These are phyloP conservation scores for Aechmea fasciata DNA, from an alignment of 176 grass and related monocot species.

Conservation along the genomic window DNA sequence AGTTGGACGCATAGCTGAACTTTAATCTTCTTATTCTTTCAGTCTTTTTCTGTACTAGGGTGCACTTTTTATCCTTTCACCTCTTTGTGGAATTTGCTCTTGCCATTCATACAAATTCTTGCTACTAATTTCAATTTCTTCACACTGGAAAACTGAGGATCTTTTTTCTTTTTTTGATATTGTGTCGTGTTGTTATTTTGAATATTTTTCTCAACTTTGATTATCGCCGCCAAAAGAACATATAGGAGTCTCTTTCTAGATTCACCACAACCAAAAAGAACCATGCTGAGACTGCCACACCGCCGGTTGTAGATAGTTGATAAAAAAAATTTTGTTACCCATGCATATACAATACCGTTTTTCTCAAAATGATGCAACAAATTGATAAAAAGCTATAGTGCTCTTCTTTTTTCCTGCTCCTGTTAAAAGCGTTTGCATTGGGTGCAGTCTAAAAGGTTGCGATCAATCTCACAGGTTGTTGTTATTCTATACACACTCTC, in stretches of 20 bases:
- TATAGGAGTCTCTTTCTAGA: no score
- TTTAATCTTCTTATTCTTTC: not conserved
- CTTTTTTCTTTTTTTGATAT: not conserved
- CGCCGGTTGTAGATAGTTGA: no score
- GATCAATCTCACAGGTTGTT: conserved; percentile 50
- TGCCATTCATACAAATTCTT: not conserved
- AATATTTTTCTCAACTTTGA: not conserved
- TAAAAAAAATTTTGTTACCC: no score
- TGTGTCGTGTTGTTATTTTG: not conserved
- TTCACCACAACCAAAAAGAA: no score
- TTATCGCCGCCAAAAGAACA: no score
- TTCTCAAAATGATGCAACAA: not conserved
- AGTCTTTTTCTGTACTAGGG: not conserved
- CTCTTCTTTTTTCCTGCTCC: not conserved
- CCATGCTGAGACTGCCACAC: no score
- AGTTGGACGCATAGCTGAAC: not conserved
- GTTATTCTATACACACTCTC: conserved; percentile 63
- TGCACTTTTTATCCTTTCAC: not conserved
- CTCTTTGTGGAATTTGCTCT: not conserved
- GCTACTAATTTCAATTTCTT: not conserved
- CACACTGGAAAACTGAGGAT: not conserved
- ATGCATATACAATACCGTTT: no score
- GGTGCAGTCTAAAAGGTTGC: not conserved
- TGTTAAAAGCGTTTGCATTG: conserved; percentile 4
- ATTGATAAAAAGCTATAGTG: not conserved